Base-by-base conservation (phyloP, 768 basidiomycete species). In the Mycena albidolilacea region DNA sequence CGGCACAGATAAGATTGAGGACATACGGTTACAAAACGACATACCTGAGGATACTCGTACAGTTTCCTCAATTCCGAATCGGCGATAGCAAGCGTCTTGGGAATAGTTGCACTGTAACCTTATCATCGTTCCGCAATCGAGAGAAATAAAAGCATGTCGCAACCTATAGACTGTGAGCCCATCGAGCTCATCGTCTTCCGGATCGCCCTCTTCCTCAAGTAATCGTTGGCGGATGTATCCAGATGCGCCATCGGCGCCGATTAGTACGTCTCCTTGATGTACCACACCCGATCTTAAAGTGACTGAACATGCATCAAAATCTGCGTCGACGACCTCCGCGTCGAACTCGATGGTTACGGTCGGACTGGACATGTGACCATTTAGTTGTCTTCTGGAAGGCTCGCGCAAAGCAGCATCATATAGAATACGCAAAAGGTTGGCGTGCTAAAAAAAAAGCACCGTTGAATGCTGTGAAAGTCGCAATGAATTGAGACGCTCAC, bases 191-290 rank as follows among this genome's bases (percentile, higher is more conserved):
- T 65, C 62, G 19, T 6, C 17, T 5, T 7, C 41, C 2, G 30
- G 19, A 6, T 38, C 43, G 0, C 14, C 48, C 3, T 41, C 30
- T n/a, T 62, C 67, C 12, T 15, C 7, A 23, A 65, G 43, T 7
- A 73, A 19, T 15, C 11, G 0, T 15, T 21, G 38, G 0, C 72
- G 67, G 2, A 73, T 46, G 0, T 67, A 3, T 0, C 72, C 72
- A 19, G 8, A 12, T 5, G 48, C 43, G 7, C 72, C 72, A 23
- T 73, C 72, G 1, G 72, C 72, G 1, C 73, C 73, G n/a, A 74
- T 70, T 5, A 74, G 43, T 7, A 38, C 69, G 39, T 74, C 65
- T 7, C 21, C 73, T 3, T 5, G 0, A 43, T 57, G 39, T 1
- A 15, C 46, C 39, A 67, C 69, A 5, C 73, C 73, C 5, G 68